Base-by-base conservation (phyloP, 2,329 filamentous ascomycete genomes). In the Fusarium hainanense region DNA sequence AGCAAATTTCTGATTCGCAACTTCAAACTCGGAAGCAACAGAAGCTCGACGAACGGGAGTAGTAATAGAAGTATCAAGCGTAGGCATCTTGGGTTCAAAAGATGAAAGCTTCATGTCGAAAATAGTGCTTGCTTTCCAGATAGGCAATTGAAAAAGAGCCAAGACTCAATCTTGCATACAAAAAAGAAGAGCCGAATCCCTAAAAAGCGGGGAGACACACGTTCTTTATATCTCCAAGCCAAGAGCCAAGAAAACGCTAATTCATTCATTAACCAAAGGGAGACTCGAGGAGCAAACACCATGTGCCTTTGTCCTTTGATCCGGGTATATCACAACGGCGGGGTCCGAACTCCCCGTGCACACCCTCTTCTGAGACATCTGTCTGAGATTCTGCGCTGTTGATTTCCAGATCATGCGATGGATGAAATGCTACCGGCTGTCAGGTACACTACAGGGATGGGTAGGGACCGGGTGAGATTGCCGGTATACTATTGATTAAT, bases 1-100 rank as follows among this genome's bases (percentile, higher is more conserved):
- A 25, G 71, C 73, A 58, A 66, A 75, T 23, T 55, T 67, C 13
- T 63, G 47, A 58, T 75, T 75, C 1, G 73, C 73, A 16, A 66
- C 68, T 66, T 75, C 73, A 41, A 75, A 60, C 6, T 75, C 68
- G 9, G 61, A 50, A 1, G 51, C 48, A 47, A 74, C 58, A 2
- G 73, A 72, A 1, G 63, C 27, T 6, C 55, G 41, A 44, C 68
- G 21, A 2, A 66, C 48, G 2, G 54, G 63, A 0, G 48, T 41
- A 3, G 54, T 42, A 2, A 47, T 27, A 21, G 50, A 44, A 6
- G 55, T 43, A 27, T 23, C 32, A 23, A 75, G 58, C 7, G 64
- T 27, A 59, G 58, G 60, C 58, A 66, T 69, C 7, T 54, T 59
- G 1, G 30, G 23, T 27, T 54, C 42, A 23, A 61, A 42, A 12